Percentiles rank a stretch among this genome's conserved stretches.
Evolutionary conservation across 257 asterid genomes (phyloP).

Genomic region (Paulownia fortunei): DNA sequence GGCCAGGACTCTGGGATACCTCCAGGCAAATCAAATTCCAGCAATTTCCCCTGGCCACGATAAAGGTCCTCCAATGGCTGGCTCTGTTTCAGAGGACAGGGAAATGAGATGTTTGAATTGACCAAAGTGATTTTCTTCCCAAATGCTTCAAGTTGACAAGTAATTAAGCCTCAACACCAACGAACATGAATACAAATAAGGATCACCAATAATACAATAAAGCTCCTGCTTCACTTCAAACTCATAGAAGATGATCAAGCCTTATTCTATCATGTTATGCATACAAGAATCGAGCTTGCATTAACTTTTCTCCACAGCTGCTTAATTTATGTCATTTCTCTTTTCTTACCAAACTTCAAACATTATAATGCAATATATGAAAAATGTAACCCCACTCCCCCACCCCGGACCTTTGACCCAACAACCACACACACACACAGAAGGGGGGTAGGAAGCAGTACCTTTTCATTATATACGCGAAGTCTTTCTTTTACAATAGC

Average conservation of each 20-base stretch:
- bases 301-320: not conserved
- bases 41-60: slow-evolving; percentile 54
- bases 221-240: not conserved
- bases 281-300: not conserved
- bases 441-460: slow-evolving; percentile 56
- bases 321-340: not conserved
- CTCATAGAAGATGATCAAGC: not conserved
- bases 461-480: too few relatives aligned
- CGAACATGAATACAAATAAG: not conserved
- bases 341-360: not conserved
- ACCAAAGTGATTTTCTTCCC: not conserved
- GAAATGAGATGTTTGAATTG: not conserved
- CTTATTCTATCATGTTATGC: not conserved
- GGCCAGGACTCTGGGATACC: too few relatives aligned
- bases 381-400: too few relatives aligned
- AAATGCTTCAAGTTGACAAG: not conserved
- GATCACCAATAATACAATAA: not conserved
- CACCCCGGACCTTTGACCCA: too few relatives aligned
- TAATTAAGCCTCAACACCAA: not conserved
- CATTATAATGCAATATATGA: too few relatives aligned
- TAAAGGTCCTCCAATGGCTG: slow-evolving; percentile 73
- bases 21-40: too few relatives aligned
- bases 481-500: too few relatives aligned
- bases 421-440: slow-evolving; percentile 29
- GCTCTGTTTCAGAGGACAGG: slow-evolving; percentile 49